A percentile compares a stretch with the other conserved stretches of the same genome.
phyloP scores from a whole-genome alignment of 2,329 filamentous ascomycete genomes.

The Cercospora citrullina region DNA sequence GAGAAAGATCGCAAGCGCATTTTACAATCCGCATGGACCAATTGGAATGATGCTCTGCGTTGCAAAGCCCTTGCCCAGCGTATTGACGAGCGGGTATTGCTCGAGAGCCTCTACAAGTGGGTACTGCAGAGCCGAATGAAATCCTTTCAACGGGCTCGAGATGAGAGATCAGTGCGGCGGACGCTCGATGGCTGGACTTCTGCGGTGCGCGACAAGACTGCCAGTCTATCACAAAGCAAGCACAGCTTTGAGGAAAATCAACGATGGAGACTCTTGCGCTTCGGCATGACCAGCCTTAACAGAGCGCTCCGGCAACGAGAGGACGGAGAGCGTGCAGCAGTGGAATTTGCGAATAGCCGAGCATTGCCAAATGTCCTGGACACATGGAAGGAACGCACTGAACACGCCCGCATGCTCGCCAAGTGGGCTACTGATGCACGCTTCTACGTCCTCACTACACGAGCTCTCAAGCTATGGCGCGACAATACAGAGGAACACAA shows the following conservation, averaged over 20 bases:
- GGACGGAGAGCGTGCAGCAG: slow-evolving; percentile 41
- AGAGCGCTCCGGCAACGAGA: slow-evolving; percentile 35
- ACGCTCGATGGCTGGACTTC: slow-evolving; percentile 26
- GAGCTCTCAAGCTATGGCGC: slow-evolving; percentile 54
- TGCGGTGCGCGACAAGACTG: slow-evolving; percentile 17
- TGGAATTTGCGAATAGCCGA: slow-evolving; percentile 46
- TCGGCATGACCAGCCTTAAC: slow-evolving; percentile 35
- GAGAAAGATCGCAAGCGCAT: slow-evolving; percentile 55
- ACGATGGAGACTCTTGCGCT: slow-evolving; percentile 31
- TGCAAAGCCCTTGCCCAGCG: slow-evolving; percentile 53
- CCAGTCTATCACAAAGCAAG: slow-evolving; percentile 24
- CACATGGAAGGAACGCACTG: slow-evolving; percentile 40
- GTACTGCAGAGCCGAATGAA: slow-evolving; percentile 52
- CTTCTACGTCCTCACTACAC: slow-evolving; percentile 57
- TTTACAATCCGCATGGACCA: slow-evolving; percentile 58
- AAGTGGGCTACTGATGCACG: slow-evolving; percentile 56
- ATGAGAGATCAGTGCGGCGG: slow-evolving; percentile 29
- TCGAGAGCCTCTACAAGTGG: slow-evolving; percentile 62
- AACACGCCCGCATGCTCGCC: slow-evolving; percentile 51
- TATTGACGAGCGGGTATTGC: slow-evolving; percentile 57
- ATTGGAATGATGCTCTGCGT: slow-evolving; percentile 63
- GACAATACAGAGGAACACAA: slow-evolving; percentile 52
- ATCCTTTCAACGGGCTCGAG: slow-evolving; percentile 42
- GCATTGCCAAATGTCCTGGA: slow-evolving; percentile 42
- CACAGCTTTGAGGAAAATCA: slow-evolving; percentile 32